These are phyloP conservation scores for Hygrophoropsis aurantiaca DNA, from an alignment of 768 basidiomycete genomes.

Conservation along the genomic window DNA sequence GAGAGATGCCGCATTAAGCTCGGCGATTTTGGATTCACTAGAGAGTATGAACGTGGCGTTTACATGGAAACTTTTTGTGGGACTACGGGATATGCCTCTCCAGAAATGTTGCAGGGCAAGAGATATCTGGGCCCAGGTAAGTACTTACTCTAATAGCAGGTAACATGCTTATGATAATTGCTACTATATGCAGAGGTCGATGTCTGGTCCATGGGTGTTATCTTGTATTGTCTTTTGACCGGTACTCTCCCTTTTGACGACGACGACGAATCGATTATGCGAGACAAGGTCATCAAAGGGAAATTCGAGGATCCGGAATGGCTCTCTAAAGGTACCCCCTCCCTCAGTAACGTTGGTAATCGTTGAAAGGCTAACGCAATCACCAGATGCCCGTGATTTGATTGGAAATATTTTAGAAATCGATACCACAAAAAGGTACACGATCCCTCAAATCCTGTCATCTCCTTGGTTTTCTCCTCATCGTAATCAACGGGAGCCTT, in stretches of 20 bases:
- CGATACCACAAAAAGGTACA: constrained; percentile 72
- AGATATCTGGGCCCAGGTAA: constrained; percentile 89
- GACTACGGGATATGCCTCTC: constrained; percentile 90
- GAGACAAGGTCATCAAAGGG: constrained; percentile 76
- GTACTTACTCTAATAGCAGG: constrained; percentile 20
- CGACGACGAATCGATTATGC: constrained; percentile 84
- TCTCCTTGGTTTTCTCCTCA: constrained; percentile 81
- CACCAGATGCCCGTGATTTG: constrained; percentile 80
- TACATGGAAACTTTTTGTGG: constrained; percentile 94
- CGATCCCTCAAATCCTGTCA: constrained; percentile 80
- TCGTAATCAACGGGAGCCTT: constrained; percentile 2
- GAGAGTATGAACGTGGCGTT: constrained; percentile 78
- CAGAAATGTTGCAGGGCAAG: constrained; percentile 86
- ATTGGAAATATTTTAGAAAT: constrained; percentile 74
- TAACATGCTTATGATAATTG: constrained; percentile 9
- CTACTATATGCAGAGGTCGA: constrained; percentile 73
- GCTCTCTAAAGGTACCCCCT: constrained; percentile 73
- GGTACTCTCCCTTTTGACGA: constrained; percentile 91
- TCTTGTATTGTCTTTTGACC: constrained; percentile 85
- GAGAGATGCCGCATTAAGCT: constrained; percentile 90
- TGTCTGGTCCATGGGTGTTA: constrained; percentile 92
- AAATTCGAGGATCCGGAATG: constrained; percentile 92
- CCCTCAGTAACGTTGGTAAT: no score
- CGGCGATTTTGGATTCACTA: constrained; percentile 93
- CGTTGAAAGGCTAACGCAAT: constrained; percentile 3